Evolutionary conservation across 352 stramenopile genomes (phyloP).

Genomic region (Phytophthora aleatoria): DNA sequence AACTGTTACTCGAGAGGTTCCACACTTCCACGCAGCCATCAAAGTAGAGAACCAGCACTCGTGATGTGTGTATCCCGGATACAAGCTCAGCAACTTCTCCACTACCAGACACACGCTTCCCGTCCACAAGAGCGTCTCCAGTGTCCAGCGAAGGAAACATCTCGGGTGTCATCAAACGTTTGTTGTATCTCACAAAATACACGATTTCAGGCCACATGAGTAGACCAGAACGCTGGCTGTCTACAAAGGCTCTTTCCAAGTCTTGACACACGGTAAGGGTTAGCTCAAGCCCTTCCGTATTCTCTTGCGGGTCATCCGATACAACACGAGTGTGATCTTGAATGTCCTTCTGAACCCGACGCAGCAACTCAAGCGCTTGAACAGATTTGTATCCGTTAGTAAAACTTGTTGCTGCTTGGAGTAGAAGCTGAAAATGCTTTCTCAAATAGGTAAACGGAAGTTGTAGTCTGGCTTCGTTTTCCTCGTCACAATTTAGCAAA

Average conservation of each 20-base stretch:
- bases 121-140: neutral
- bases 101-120: neutral
- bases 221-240: neutral
- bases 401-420: neutral
- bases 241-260: conserved; percentile 11
- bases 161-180: conserved; percentile 14
- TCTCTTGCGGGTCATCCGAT: conserved; percentile 12
- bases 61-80: conserved; percentile 7
- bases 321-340: conserved; percentile 12
- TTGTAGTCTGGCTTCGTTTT: conserved; percentile 2
- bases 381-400: conserved; percentile 19
- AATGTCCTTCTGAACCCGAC: conserved; percentile 16
- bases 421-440: conserved; percentile 19
- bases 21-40: conserved; percentile 26
- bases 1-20: neutral
- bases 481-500: neutral
- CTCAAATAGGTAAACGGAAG: conserved; percentile 19
- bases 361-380: conserved; percentile 4
- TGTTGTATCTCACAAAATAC: conserved; percentile 25
- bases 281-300: conserved; percentile 6
- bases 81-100: conserved; percentile 26
- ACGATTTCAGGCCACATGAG: conserved; percentile 27
- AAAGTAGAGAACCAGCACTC: conserved; percentile 23
- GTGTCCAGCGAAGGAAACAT: conserved; percentile 9
- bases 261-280: conserved; percentile 2